These are phyloP conservation scores for Leishmania lainsoni DNA, from an alignment of 208 protist species.

Conservation along the genomic window DNA sequence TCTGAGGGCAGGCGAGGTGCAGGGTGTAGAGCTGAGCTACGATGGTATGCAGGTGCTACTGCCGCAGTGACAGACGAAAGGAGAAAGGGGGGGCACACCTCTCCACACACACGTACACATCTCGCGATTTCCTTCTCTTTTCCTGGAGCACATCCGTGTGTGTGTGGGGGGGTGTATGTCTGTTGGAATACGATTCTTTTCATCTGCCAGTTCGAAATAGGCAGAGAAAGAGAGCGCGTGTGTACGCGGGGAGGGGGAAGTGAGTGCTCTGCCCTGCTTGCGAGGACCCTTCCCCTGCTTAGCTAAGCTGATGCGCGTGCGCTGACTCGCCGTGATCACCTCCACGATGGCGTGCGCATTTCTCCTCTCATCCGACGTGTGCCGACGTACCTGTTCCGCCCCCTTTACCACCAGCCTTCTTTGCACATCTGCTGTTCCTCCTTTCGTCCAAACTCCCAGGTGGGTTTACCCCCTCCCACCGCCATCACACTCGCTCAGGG, in stretches of 20 bases:
- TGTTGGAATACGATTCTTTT: neutral
- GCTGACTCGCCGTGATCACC: neutral
- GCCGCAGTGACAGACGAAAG: conserved; percentile 31
- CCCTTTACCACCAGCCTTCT: neutral
- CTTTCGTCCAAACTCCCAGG: neutral
- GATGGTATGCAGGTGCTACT: conserved; percentile 67
- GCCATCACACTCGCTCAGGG: neutral
- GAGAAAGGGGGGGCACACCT: neutral
- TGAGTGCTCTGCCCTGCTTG: neutral
- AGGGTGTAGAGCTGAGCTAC: conserved; percentile 62
- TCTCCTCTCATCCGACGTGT: neutral
- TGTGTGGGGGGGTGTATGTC: neutral
- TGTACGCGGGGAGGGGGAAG: neutral
- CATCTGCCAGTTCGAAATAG: neutral
- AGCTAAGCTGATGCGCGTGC: neutral
- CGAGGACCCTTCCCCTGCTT: neutral
- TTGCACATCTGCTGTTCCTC: neutral
- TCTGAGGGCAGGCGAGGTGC: conserved; percentile 37
- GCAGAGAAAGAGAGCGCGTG: neutral
- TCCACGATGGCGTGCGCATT: neutral
- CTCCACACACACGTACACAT: neutral
- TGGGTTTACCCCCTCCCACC: neutral
- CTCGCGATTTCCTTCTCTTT: neutral
- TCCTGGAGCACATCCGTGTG: neutral
- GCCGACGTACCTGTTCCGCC: neutral